Conservation (phyloP, 805 yeast species). For the Candida nanaspora region DNA sequence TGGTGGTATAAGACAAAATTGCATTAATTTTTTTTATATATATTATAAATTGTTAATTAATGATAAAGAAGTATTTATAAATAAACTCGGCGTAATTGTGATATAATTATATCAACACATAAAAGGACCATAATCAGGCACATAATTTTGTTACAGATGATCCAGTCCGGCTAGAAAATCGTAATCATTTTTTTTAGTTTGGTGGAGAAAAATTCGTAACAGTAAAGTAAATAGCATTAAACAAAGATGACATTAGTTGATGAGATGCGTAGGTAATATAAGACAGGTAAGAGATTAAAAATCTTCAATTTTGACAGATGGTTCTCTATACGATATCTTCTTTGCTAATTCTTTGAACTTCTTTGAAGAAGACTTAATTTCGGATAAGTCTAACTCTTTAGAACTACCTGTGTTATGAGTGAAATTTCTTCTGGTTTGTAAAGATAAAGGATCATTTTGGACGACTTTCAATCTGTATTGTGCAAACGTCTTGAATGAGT, state of each 20-base stretch:
- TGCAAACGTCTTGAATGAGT: conserved; percentile 17
- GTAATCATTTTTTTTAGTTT: not conserved
- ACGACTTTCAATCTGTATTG: conserved; percentile 22
- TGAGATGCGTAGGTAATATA: not conserved
- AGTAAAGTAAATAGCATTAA: not conserved
- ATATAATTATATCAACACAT: too few relatives aligned
- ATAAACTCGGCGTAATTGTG: not conserved
- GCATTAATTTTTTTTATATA: too few relatives aligned
- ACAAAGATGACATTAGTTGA: not conserved
- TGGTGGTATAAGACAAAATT: too few relatives aligned
- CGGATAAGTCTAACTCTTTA: not conserved
- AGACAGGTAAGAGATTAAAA: conserved; percentile 1
- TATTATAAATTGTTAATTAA: too few relatives aligned
- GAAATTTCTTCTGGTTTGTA: conserved; percentile 19
- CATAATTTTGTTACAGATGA: too few relatives aligned
- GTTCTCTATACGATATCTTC: conserved; percentile 17
- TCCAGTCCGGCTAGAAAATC: not conserved
- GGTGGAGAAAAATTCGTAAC: not conserved
- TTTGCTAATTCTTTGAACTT: conserved; percentile 17
- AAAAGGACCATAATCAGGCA: too few relatives aligned
- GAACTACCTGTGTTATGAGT: not conserved
- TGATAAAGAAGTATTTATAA: too few relatives aligned
- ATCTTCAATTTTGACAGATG: conserved; percentile 2
- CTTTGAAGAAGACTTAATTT: conserved; percentile 6
- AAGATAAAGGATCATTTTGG: conserved; percentile 18